Base-by-base conservation (phyloP, 1,284 basidiomycete species). In the Microbotryomycetes sp. region DNA sequence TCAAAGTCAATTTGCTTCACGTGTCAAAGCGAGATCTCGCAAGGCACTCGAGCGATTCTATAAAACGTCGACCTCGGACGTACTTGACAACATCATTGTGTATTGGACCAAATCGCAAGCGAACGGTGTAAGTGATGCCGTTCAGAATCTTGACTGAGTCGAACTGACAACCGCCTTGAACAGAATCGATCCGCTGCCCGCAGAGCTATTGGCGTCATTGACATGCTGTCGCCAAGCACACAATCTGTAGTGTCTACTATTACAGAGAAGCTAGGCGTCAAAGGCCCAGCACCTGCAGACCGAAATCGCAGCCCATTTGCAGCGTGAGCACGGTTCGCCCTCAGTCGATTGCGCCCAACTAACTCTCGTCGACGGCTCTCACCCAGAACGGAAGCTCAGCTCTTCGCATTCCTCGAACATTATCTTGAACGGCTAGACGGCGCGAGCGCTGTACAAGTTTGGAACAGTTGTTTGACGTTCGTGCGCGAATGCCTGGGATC, bases 221-320 rank as follows among this genome's bases (percentile, higher is more conserved):
- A 93, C 71, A 78, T 86, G 15, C 81, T 97, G 22, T 84, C 92
- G 2, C 82, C 89, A 1, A 94, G 84, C 72, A 87, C 91, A 2
- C 91, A 93, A 72, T 88, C 84, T 65, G 85, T 89, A 1, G 90
- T 97, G 1, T 86, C 92, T 64, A 88, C 93, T 81, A 78, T 93
- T 22, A 93, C 89, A 73, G 92, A 97, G 74, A 86, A 62, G 46
- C 59, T 69, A 49, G 59, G 57, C 15, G 67, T 71, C 15, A 71
- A 76, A 49, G 62, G 58, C 9, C 63, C 67, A 5, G 63, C 32
- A 57, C 56, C 23, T 22, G 49, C 15, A 14, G 69, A 52, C 30
- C 67, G 57, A 62, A 59, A 59, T 56, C 50, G 25, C 58, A 65
- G 48, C 45, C 63, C 54, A 3, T 49, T 45, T 46, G 46, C 32